phyloP scores from a whole-genome alignment of 345 rosid species.

The Citrus trifoliata region DNA sequence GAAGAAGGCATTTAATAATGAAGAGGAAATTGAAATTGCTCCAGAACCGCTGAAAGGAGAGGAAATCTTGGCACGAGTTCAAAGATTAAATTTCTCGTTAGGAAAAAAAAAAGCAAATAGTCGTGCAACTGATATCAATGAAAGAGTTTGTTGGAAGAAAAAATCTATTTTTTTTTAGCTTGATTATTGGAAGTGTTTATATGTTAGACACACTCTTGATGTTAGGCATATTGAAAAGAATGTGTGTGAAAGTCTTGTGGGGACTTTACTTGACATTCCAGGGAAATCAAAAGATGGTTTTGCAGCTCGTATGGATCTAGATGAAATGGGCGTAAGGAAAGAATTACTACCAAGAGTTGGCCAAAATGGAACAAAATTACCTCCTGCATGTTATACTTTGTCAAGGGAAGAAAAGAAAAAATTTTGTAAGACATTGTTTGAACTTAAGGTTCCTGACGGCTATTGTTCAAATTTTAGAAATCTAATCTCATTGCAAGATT shows the following conservation, averaged over 20 bases:
- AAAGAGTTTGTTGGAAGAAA: no score
- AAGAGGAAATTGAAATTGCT: no score
- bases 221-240: background rate
- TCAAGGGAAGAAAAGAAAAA: background rate
- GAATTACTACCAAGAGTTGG: background rate
- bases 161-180: background rate
- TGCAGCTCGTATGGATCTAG: background rate
- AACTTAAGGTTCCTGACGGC: background rate
- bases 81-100: no score
- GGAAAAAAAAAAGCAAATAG: no score
- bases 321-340: background rate
- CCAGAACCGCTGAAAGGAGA: no score
- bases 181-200: no score
- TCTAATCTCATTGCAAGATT: background rate
- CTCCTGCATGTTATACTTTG: background rate
- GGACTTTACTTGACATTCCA: background rate
- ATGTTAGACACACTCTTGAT: no score
- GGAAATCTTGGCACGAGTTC: no score
- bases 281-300: background rate
- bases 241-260: background rate
- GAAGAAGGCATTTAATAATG: no score
- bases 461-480: background rate
- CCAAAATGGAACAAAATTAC: background rate
- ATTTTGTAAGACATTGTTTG: background rate
- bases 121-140: no score